These are phyloP conservation scores for Vickermania ingenoplastis DNA, from an alignment of 208 protist genomes.

Conservation along the genomic window DNA sequence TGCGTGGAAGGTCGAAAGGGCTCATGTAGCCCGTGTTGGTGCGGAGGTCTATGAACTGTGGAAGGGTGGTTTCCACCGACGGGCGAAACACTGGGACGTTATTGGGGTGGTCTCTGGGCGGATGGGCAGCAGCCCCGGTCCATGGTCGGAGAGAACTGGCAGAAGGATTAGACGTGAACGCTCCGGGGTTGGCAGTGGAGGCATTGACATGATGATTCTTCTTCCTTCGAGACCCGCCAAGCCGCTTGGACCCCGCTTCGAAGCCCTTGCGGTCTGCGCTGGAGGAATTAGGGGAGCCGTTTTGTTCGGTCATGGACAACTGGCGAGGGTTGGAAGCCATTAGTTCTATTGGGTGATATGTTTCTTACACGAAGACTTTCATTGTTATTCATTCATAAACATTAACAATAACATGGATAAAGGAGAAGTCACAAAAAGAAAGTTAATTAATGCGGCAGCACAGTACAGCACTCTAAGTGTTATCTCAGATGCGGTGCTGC, in stretches of 20 bases:
- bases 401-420: too few species aligned
- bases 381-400: too few species aligned
- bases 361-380: too few species aligned
- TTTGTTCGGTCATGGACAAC: too few species aligned
- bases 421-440: too few species aligned
- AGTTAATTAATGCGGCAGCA: too few species aligned
- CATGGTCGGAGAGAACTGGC: background rate
- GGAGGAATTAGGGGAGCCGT: too few species aligned
- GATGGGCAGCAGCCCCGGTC: background rate
- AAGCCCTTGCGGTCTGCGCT: too few species aligned
- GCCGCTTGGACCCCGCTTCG: background rate
- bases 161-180: background rate
- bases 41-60: slow-evolving; percentile 61
- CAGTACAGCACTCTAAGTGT: too few species aligned
- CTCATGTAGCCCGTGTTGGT: slow-evolving; percentile 38
- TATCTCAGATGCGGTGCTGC: too few species aligned
- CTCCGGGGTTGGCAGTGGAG: background rate
- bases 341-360: too few species aligned
- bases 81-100: slow-evolving; percentile 21
- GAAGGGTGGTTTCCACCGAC: slow-evolving; percentile 13
- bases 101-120: background rate
- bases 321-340: too few species aligned
- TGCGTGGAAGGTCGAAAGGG: slow-evolving; percentile 30
- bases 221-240: background rate
- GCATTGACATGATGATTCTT: background rate